Evolutionary conservation across 2,329 filamentous ascomycete species (phyloP).

Genomic region (Ophiostoma fasciatum): DNA sequence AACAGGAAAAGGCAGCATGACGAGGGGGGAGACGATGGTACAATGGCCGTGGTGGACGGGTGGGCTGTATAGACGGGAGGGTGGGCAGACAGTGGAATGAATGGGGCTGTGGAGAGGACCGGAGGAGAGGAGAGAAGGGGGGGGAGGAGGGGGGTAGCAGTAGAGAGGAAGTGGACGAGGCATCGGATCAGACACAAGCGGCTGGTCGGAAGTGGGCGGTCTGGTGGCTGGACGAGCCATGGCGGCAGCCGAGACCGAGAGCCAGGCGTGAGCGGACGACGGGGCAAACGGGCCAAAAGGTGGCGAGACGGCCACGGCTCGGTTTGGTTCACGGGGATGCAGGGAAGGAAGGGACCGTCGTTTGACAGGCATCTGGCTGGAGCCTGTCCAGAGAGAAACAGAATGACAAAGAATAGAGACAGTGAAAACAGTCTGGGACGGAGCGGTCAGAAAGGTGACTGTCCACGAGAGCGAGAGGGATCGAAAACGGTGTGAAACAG

Average conservation of each 20-base stretch:
- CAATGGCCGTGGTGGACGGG: slow-evolving; percentile 6
- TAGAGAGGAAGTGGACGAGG: slow-evolving; percentile 1
- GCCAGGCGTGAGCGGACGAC: not conserved
- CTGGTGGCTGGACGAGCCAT: not conserved
- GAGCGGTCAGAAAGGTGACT: too few relatives aligned
- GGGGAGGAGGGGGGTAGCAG: not conserved
- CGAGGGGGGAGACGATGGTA: not conserved
- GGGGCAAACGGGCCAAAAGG: not conserved
- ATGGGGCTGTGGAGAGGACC: slow-evolving; percentile 3
- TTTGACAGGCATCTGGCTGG: too few relatives aligned
- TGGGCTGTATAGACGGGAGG: not conserved
- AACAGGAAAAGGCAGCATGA: not conserved
- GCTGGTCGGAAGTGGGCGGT: not conserved
- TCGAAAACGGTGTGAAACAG: too few relatives aligned
- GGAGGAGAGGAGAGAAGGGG: not conserved
- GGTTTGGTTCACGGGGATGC: too few relatives aligned
- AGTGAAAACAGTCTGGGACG: too few relatives aligned
- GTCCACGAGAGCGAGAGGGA: too few relatives aligned
- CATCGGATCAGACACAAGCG: not conserved
- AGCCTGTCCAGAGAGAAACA: not conserved
- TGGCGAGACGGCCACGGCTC: too few relatives aligned
- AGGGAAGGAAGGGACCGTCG: too few relatives aligned
- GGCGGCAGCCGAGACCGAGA: not conserved
- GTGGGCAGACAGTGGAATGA: slow-evolving; percentile 1
- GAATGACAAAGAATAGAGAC: not conserved